A percentile compares a stretch with the other conserved stretches of the same genome.
phyloP scores from a whole-genome alignment of 2,329 filamentous ascomycete species.

The Xylariaceae sp. region DNA sequence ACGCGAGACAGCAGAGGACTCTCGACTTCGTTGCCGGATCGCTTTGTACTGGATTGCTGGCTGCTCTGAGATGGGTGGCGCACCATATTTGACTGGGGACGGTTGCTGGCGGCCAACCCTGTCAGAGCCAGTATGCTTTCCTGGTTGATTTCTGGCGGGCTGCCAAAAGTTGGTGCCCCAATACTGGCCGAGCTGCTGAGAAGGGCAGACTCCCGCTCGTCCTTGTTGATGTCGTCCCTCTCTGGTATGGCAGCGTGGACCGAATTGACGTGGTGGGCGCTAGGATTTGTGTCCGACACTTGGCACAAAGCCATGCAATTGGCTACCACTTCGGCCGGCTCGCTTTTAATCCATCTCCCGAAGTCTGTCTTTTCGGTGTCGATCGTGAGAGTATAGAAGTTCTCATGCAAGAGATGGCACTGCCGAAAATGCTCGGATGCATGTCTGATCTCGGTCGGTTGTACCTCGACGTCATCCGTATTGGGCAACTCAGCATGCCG shows the following conservation, averaged over 20 bases:
- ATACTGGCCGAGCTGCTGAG: constrained; percentile 29
- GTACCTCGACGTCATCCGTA: constrained; percentile 67
- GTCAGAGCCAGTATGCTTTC: constrained; percentile 46
- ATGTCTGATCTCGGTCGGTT: constrained; percentile 68
- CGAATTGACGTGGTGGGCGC: constrained; percentile 12
- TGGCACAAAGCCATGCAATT: constrained; percentile 66
- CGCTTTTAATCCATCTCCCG: constrained; percentile 71
- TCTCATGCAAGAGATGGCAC: constrained; percentile 71
- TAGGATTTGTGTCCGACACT: constrained; percentile 15
- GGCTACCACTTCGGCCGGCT: constrained; percentile 71
- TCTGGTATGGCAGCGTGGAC: constrained; percentile 13
- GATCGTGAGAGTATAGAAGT: constrained; percentile 71
- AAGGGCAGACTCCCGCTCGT: constrained; percentile 31
- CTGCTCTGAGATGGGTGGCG: constrained; percentile 45
- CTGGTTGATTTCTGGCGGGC: constrained; percentile 37
- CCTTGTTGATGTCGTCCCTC: constrained; percentile 25
- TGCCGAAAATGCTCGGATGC: constrained; percentile 68
- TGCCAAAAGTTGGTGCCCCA: constrained; percentile 13
- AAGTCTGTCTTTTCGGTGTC: constrained; percentile 73
- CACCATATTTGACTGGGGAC: constrained; percentile 28
- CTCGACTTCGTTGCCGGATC: constrained; percentile 38
- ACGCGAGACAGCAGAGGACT: constrained; percentile 56
- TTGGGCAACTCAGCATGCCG: constrained; percentile 64
- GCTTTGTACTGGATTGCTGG: constrained; percentile 36
- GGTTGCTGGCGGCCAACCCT: constrained; percentile 33